Percentiles rank a stretch among this genome's conserved stretches.
These are phyloP conservation scores for Mortierella alpina DNA, from an alignment of 192 early-diverging fungal genomes.

Conservation along the genomic window DNA sequence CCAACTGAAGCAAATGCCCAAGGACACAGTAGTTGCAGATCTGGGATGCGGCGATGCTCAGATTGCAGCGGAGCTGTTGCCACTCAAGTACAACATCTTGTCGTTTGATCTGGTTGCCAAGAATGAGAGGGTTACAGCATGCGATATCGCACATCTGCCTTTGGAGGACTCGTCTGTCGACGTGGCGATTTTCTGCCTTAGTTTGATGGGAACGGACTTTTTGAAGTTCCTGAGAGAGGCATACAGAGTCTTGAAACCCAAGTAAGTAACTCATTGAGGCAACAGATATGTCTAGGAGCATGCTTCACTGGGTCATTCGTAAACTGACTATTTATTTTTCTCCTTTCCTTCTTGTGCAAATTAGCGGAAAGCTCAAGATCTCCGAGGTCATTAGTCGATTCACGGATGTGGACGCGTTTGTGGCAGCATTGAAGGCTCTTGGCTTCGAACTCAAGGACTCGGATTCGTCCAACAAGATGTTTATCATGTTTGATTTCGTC, in stretches of 20 bases:
- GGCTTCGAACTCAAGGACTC: conserved; percentile 81
- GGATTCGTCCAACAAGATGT: conserved; percentile 93
- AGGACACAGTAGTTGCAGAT: conserved; percentile 81
- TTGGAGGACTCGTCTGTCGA: conserved; percentile 74
- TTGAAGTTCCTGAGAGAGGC: conserved; percentile 92
- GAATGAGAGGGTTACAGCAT: conserved; percentile 84
- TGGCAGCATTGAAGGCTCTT: conserved; percentile 71
- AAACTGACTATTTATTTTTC: background rate
- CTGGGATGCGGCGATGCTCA: conserved; percentile 97
- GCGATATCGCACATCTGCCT: conserved; percentile 93
- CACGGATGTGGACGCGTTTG: conserved; percentile 81
- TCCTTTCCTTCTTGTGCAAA: conserved; percentile 3
- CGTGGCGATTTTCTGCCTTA: conserved; percentile 90
- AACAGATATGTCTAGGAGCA: too few species aligned
- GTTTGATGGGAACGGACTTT: conserved; percentile 98
- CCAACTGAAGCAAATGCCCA: conserved; percentile 65
- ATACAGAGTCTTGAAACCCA: conserved; percentile 80
- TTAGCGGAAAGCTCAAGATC: conserved; percentile 89
- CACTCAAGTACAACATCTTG: conserved; percentile 68
- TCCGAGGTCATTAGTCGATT: conserved; percentile 96
- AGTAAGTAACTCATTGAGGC: conserved; percentile 55
- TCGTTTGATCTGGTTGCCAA: conserved; percentile 91
- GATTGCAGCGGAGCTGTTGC: conserved; percentile 72
- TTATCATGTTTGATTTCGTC: conserved; percentile 88
- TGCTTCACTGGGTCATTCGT: background rate